phyloP scores from a whole-genome alignment of 306 rosid genomes.

The apple (Malus domestica) region ASM211411v1 NC_041790.1:3764501-3765000 shows the following conservation, averaged over 20 bases:
- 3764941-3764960: background rate
- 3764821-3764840: background rate
- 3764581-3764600: too few relatives aligned
- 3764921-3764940: background rate
- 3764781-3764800: background rate
- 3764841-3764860: background rate
- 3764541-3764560: too few relatives aligned
- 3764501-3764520: too few relatives aligned
- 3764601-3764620: too few relatives aligned
- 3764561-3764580: too few relatives aligned
- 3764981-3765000: constrained; percentile 8
- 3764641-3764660: too few relatives aligned
- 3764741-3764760: constrained; percentile 45
- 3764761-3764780: constrained; percentile 41
- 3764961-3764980: constrained; percentile 3
- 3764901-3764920: background rate
- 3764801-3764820: too few relatives aligned
- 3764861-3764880: background rate
- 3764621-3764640: too few relatives aligned
- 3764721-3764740: constrained; percentile 41
- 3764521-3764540: too few relatives aligned
- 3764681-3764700: fast-evolving
- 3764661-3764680: too few relatives aligned
- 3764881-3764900: background rate
- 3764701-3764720: constrained; percentile 28